Evolutionary conservation across 805 yeast genomes (phyloP).

Genomic region (Metschnikowia borealis): DNA sequence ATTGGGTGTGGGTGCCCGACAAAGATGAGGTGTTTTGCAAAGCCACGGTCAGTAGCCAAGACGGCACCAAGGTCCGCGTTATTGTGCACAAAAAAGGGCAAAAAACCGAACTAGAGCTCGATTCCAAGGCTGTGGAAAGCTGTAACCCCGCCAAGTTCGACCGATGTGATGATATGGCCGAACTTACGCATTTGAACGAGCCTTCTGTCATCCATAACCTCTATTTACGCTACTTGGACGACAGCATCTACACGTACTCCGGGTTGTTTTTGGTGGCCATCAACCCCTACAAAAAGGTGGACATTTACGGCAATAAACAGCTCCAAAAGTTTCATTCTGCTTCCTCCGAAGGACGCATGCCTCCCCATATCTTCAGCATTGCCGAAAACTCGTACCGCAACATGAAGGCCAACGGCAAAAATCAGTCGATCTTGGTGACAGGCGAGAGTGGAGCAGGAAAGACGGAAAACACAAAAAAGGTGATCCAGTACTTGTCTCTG

Average conservation of each 20-base stretch:
- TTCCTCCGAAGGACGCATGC: conserved; percentile 27
- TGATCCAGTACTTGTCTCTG: conserved; percentile 85
- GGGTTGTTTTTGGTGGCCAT: conserved; percentile 94
- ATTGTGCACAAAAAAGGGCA: conserved; percentile 38
- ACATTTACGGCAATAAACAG: conserved; percentile 61
- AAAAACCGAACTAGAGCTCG: conserved; percentile 40
- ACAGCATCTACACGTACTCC: conserved; percentile 85
- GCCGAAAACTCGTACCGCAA: conserved; percentile 84
- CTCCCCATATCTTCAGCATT: conserved; percentile 89
- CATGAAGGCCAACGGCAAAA: conserved; percentile 60
- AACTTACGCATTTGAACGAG: conserved; percentile 87
- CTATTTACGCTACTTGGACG: conserved; percentile 69
- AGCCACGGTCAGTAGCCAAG: conserved; percentile 52
- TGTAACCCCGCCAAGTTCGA: conserved; percentile 91
- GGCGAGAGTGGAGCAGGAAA: conserved; percentile 99
- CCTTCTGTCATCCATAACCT: conserved; percentile 91
- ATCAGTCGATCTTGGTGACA: conserved; percentile 92
- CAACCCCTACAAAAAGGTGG: conserved; percentile 78
- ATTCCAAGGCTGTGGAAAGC: conserved; percentile 45
- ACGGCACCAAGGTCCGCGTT: conserved; percentile 34
- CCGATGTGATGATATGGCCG: conserved; percentile 92
- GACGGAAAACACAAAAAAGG: conserved; percentile 94
- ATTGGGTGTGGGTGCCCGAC: conserved; percentile 80
- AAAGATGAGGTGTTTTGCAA: conserved; percentile 51
- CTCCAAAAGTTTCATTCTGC: conserved; percentile 51